Percentiles rank a stretch among this genome's conserved stretches.
phyloP scores from a whole-genome alignment of 192 early-diverging fungal genomes.

The Umbelopsis ramanniana region DNA sequence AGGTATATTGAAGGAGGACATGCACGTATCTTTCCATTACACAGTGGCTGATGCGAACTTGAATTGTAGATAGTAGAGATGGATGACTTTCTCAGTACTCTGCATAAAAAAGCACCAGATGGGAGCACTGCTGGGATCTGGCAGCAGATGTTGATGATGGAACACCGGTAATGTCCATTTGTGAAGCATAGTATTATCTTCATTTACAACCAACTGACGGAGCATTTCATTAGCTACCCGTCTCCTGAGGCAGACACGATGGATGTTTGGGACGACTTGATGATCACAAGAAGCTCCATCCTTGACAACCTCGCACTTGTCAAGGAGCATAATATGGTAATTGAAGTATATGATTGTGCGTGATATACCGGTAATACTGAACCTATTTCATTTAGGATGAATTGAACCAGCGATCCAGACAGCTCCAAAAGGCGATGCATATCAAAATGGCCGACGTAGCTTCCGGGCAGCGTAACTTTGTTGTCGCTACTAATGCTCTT shows the following conservation, averaged over 20 bases:
- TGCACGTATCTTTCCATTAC: not conserved
- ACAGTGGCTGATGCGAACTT: not conserved
- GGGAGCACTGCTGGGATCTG: not conserved
- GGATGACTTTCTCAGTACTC: constrained; percentile 53
- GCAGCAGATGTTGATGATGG: constrained; percentile 22
- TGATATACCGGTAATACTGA: too few species aligned
- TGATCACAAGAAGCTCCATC: constrained; percentile 51
- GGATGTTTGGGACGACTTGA: constrained; percentile 65
- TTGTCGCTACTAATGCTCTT: constrained; percentile 5
- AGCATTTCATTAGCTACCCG: constrained; percentile 49
- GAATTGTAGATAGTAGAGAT: constrained; percentile 51
- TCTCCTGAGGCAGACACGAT: constrained; percentile 52
- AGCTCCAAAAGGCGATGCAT: constrained; percentile 2
- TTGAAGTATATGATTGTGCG: not conserved
- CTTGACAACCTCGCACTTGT: constrained; percentile 29
- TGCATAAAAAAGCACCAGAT: not conserved
- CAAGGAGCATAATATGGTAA: not conserved
- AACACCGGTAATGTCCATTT: constrained; percentile 1
- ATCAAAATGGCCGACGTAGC: constrained; percentile 15
- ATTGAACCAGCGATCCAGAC: not conserved
- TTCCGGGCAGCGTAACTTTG: constrained; percentile 2
- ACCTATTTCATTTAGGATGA: not conserved
- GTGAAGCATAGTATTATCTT: constrained; percentile 2
- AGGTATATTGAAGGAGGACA: constrained; percentile 33
- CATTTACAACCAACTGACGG: constrained; percentile 24